These are phyloP conservation scores for Gnaphalium uliginosum DNA, from an alignment of 129 eudicot species.

Conservation along the genomic window DNA sequence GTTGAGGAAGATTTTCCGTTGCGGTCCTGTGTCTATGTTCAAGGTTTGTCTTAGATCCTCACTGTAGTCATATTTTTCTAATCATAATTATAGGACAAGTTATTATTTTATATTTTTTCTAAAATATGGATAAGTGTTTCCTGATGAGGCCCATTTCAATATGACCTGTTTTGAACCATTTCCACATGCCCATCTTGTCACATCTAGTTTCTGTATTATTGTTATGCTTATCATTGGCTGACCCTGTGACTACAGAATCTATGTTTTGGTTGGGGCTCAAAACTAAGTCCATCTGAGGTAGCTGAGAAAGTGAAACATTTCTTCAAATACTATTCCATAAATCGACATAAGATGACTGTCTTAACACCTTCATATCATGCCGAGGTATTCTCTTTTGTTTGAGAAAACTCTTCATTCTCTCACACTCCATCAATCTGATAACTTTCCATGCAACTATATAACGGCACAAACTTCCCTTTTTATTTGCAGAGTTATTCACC, in stretches of 20 bases:
- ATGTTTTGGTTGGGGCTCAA: slow-evolving; percentile 84
- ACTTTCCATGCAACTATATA: background rate
- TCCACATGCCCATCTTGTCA: background rate
- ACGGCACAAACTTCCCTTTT: background rate
- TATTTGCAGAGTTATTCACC: slow-evolving; percentile 86
- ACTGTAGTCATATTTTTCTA: background rate
- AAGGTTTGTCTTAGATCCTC: slow-evolving; percentile 50
- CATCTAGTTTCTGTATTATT: background rate
- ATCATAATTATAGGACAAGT: background rate
- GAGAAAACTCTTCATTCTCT: background rate
- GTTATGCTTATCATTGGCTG: background rate
- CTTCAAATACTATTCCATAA: slow-evolving; percentile 94
- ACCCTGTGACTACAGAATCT: slow-evolving; percentile 58
- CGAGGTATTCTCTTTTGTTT: slow-evolving; percentile 50
- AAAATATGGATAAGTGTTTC: background rate
- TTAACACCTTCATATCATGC: slow-evolving; percentile 94
- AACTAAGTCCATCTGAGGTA: slow-evolving; percentile 73
- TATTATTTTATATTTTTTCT: too few relatives aligned
- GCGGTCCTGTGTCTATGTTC: slow-evolving; percentile 97
- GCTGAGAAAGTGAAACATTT: slow-evolving; percentile 91
- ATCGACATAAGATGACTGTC: slow-evolving; percentile 97
- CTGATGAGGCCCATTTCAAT: background rate
- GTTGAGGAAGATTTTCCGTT: slow-evolving; percentile 84
- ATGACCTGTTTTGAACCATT: background rate
- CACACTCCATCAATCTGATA: background rate